These are phyloP conservation scores for Sugiyamaella novakii DNA, from an alignment of 1,139 yeast species.

Conservation along the genomic window DNA sequence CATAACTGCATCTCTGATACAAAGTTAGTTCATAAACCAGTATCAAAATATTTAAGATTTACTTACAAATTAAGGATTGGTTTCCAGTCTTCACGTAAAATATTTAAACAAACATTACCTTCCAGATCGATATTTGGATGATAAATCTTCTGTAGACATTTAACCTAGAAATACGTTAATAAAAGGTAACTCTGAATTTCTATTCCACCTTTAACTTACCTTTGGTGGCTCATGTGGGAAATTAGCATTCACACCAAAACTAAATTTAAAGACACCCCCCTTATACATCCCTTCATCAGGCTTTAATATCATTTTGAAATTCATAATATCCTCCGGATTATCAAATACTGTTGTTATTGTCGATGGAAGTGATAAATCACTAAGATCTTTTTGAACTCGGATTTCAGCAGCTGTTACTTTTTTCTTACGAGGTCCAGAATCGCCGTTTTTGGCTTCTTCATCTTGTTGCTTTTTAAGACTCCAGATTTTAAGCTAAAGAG, in stretches of 20 bases:
- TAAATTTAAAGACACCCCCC: constrained; percentile 69
- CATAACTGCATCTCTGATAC: constrained; percentile 59
- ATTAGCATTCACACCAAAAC: constrained; percentile 62
- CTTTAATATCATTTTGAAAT: constrained; percentile 57
- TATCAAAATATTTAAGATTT: background rate
- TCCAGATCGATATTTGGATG: constrained; percentile 92
- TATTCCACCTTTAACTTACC: constrained; percentile 49
- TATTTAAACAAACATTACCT: constrained; percentile 90
- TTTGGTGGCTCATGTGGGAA: constrained; percentile 95
- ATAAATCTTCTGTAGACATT: constrained; percentile 54
- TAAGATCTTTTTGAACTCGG: constrained; percentile 57
- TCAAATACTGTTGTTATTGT: constrained; percentile 62
- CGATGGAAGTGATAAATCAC: constrained; percentile 68
- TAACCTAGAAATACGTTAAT: constrained; percentile 28
- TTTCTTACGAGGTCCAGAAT: constrained; percentile 44
- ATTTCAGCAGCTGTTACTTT: constrained; percentile 51
- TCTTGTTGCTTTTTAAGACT: constrained; percentile 43
- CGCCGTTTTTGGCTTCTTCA: constrained; percentile 35
- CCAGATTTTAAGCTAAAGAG: constrained; percentile 49
- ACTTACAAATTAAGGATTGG: constrained; percentile 73
- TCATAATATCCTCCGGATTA: constrained; percentile 58
- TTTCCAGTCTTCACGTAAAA: constrained; percentile 93
- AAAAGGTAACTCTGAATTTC: background rate
- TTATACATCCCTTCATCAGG: constrained; percentile 84
- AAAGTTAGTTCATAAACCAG: constrained; percentile 4